Percentiles rank a stretch among this genome's conserved stretches.
Conservation (phyloP, 768 basidiomycete genomes). For the Ramaria sp. region DNA sequence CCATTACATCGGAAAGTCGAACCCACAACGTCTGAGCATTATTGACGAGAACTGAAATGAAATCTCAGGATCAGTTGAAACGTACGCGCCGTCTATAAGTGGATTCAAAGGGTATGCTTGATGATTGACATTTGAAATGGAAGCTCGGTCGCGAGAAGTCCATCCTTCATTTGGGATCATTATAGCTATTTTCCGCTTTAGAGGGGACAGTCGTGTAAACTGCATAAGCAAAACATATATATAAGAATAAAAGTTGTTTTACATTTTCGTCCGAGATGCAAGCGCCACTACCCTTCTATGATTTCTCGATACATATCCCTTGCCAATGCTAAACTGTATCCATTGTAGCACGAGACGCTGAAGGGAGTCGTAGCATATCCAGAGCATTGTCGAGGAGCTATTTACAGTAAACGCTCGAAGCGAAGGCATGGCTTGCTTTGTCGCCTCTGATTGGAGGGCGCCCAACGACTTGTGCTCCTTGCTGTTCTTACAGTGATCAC, state of each 20-base stretch:
- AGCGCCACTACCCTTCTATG: conserved; percentile 52
- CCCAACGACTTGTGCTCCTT: too few species aligned
- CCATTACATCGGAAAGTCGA: conserved; percentile 6
- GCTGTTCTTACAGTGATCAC: too few species aligned
- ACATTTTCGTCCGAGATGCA: conserved; percentile 26
- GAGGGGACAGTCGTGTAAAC: not conserved
- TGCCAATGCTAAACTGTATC: conserved; percentile 44
- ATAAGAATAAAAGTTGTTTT: not conserved
- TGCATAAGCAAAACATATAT: not conserved
- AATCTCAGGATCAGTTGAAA: not conserved
- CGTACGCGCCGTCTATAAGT: not conserved
- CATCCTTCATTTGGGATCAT: conserved; percentile 7
- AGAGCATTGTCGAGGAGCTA: conserved; percentile 12
- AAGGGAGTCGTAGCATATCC: too few species aligned
- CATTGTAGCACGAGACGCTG: not conserved
- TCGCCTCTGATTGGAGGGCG: too few species aligned
- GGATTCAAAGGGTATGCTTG: not conserved
- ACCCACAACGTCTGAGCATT: conserved; percentile 5
- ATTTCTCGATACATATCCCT: conserved; percentile 55
- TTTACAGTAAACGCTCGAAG: too few species aligned
- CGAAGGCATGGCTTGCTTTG: too few species aligned
- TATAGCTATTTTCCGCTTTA: conserved; percentile 2
- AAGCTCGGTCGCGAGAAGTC: not conserved
- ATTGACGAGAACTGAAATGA: not conserved
- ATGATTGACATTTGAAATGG: not conserved